These are phyloP conservation scores for Oryza meridionalis DNA, from an alignment of 176 grass and related monocot genomes.

Conservation along the genomic window DNA sequence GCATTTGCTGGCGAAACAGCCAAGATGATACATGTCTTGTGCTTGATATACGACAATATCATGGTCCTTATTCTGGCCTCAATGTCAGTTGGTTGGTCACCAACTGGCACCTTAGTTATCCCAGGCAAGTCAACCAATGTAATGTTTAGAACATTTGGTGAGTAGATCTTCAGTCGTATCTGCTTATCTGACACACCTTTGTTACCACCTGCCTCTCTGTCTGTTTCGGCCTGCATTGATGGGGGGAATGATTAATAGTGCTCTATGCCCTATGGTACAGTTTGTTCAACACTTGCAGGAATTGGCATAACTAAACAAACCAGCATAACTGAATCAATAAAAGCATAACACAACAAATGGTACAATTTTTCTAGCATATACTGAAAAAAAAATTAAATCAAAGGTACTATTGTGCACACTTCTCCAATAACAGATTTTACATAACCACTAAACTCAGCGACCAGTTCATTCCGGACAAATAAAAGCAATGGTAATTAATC, in stretches of 20 bases:
- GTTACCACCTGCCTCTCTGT: constrained; percentile 85
- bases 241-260: not conserved
- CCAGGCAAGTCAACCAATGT: constrained; percentile 97
- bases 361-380: not conserved
- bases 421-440: not conserved
- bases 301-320: not conserved
- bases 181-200: constrained; percentile 94
- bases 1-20: constrained; percentile 99
- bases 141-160: constrained; percentile 98
- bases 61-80: constrained; percentile 98
- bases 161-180: constrained; percentile 95
- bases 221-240: constrained; percentile 83
- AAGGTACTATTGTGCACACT: constrained; percentile 3
- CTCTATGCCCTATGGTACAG: not conserved
- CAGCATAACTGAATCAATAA: not conserved
- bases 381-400: not conserved
- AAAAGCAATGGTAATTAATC: not conserved
- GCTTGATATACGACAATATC: constrained; percentile 97
- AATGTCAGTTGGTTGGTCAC: constrained; percentile 97
- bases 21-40: constrained; percentile 97
- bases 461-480: not conserved
- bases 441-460: not conserved
- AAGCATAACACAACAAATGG: constrained; percentile 12
- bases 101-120: constrained; percentile 97
- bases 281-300: not conserved